Evolutionary conservation across 2,329 filamentous ascomycete genomes (phyloP).

Genomic region (Mycosphaerella sp.): DNA sequence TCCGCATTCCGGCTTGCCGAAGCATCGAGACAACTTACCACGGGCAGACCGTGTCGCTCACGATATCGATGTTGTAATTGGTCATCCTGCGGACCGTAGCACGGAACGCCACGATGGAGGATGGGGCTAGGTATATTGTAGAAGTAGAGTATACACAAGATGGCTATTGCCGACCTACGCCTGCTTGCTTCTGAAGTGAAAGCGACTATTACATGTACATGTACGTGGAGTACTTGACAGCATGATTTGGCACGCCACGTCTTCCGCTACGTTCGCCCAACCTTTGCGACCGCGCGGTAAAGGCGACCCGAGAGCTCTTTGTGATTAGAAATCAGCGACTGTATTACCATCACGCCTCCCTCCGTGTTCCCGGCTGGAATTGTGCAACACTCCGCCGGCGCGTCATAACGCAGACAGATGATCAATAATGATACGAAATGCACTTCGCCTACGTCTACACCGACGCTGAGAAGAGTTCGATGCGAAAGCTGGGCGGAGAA

Average conservation of each 20-base stretch:
- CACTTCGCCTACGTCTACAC: no score
- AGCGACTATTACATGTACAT: background rate
- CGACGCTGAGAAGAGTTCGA: no score
- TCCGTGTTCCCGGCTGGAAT: background rate
- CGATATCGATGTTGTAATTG: slow-evolving; percentile 67
- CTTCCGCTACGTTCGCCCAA: background rate
- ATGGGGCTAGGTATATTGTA: background rate
- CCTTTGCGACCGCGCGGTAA: background rate
- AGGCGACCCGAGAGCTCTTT: slow-evolving; percentile 9
- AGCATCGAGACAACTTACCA: slow-evolving; percentile 30
- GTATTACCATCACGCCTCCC: slow-evolving; percentile 1
- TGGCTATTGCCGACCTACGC: background rate
- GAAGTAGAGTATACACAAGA: background rate
- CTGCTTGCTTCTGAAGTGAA: background rate
- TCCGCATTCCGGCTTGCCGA: background rate
- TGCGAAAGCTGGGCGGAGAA: no score
- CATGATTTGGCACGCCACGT: background rate
- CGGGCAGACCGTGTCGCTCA: slow-evolving; percentile 79
- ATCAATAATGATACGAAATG: background rate
- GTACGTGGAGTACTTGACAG: background rate
- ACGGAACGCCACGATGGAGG: slow-evolving; percentile 23
- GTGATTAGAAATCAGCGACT: slow-evolving; percentile 10
- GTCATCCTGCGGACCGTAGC: slow-evolving; percentile 51
- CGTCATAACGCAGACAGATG: background rate
- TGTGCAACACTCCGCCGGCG: background rate